These are phyloP conservation scores for Lactarius quietus DNA, from an alignment of 768 basidiomycete species.

Conservation along the genomic window DNA sequence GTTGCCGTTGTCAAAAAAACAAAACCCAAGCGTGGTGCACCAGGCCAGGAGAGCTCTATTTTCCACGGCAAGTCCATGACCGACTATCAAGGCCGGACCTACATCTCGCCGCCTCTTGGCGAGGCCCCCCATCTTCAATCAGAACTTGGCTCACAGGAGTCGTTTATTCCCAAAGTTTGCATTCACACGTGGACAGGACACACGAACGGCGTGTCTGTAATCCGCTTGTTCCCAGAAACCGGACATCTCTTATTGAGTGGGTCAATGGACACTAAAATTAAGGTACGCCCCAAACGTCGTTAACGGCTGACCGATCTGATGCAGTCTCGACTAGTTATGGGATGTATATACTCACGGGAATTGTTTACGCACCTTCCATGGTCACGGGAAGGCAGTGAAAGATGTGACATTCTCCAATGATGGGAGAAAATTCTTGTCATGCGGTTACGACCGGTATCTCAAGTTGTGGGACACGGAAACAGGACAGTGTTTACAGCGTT, in stretches of 20 bases:
- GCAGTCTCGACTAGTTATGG: constrained; percentile 65
- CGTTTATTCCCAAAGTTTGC: constrained; percentile 92
- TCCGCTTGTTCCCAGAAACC: constrained; percentile 88
- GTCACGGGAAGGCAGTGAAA: constrained; percentile 94
- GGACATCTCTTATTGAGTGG: constrained; percentile 92
- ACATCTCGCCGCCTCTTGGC: constrained; percentile 90
- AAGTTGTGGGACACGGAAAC: constrained; percentile 99
- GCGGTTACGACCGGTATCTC: constrained; percentile 94
- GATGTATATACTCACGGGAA: constrained; percentile 97
- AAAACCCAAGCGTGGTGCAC: constrained; percentile 71
- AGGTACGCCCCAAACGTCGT: constrained; percentile 46
- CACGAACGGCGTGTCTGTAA: constrained; percentile 91
- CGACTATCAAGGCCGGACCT: constrained; percentile 97
- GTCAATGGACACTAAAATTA: constrained; percentile 98
- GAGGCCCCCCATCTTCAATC: constrained; percentile 80
- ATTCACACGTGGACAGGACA: constrained; percentile 99
- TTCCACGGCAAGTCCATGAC: constrained; percentile 97
- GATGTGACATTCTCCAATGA: constrained; percentile 95
- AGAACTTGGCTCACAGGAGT: constrained; percentile 82
- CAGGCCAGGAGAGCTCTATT: constrained; percentile 87
- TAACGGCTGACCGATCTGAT: background rate
- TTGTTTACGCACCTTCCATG: constrained; percentile 94
- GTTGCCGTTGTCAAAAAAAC: constrained; percentile 61
- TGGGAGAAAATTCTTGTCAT: constrained; percentile 84
- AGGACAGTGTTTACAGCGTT: constrained; percentile 93